These are phyloP conservation scores for Polyplosphaeria fusca DNA, from an alignment of 495 filamentous ascomycete species.

Conservation along the genomic window DNA sequence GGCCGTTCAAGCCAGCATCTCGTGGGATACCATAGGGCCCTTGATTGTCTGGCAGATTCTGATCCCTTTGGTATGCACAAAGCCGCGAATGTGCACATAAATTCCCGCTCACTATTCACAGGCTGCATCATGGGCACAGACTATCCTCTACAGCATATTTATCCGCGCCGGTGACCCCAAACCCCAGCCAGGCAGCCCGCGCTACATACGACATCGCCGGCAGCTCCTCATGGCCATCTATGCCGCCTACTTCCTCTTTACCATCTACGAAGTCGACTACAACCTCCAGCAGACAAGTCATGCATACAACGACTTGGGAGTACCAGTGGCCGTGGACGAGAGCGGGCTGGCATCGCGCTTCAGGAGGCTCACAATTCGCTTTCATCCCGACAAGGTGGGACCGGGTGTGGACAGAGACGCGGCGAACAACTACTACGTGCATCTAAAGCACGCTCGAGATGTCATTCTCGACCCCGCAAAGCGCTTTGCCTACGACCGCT, in stretches of 20 bases:
- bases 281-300: slow-evolving; percentile 64
- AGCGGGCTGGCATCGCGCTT: slow-evolving; percentile 79
- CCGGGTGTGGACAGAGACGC: slow-evolving; percentile 41
- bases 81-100: too few relatives aligned
- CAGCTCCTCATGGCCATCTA: slow-evolving; percentile 81
- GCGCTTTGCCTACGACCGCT: slow-evolving; percentile 90
- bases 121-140: slow-evolving; percentile 73
- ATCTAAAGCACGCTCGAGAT: slow-evolving; percentile 79
- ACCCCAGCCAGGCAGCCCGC: slow-evolving; percentile 68
- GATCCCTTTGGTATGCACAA: slow-evolving; percentile 19
- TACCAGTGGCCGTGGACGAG: slow-evolving; percentile 66
- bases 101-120: slow-evolving; percentile 40
- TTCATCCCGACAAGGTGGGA: slow-evolving; percentile 83
- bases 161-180: slow-evolving; percentile 87
- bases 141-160: slow-evolving; percentile 79
- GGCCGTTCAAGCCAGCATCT: slow-evolving; percentile 8
- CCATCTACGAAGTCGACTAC: slow-evolving; percentile 88
- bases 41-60: slow-evolving; percentile 29
- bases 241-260: slow-evolving; percentile 80
- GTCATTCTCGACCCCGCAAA: slow-evolving; percentile 73
- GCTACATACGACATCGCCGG: slow-evolving; percentile 67
- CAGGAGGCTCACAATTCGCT: slow-evolving; percentile 73
- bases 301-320: slow-evolving; percentile 73
- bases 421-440: slow-evolving; percentile 67
- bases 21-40: slow-evolving; percentile 17